Evolutionary conservation across 495 filamentous ascomycete genomes (phyloP).

Genomic region (Talaromyces stipitatus): DNA sequence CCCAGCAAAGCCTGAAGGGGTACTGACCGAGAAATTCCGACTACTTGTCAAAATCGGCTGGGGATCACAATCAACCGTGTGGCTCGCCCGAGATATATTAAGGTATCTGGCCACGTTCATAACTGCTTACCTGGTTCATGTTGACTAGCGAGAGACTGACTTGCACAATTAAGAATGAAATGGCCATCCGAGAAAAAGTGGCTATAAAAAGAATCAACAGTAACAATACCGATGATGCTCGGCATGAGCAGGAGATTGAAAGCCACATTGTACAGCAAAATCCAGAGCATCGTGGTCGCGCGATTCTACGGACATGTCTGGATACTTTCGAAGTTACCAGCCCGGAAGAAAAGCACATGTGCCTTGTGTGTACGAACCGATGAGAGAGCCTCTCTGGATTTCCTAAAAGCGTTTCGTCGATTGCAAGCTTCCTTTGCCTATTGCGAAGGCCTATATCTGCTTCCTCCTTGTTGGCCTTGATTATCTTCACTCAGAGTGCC

Average conservation of each 20-base stretch:
- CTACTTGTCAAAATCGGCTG: conserved; percentile 38
- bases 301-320: conserved; percentile 17
- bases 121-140: conserved; percentile 15
- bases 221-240: conserved; percentile 13
- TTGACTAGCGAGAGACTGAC: conserved; percentile 6
- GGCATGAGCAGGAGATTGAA: conserved; percentile 18
- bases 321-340: conserved; percentile 23
- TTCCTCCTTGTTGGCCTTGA: conserved; percentile 28
- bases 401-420: conserved; percentile 17
- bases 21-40: conserved; percentile 31
- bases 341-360: conserved; percentile 17
- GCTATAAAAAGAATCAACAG: conserved; percentile 21
- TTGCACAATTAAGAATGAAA: conserved; percentile 12
- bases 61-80: conserved; percentile 37
- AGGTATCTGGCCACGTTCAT: conserved; percentile 12
- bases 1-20: conserved; percentile 32
- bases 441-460: conserved; percentile 20
- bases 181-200: conserved; percentile 16
- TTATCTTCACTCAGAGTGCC: conserved; percentile 32
- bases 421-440: conserved; percentile 13
- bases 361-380: conserved; percentile 25
- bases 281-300: conserved; percentile 17
- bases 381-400: conserved; percentile 25
- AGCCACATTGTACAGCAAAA: conserved; percentile 15
- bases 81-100: conserved; percentile 36